Conservation (phyloP, 148 eudicot species). For the Arbutus unedo region DNA sequence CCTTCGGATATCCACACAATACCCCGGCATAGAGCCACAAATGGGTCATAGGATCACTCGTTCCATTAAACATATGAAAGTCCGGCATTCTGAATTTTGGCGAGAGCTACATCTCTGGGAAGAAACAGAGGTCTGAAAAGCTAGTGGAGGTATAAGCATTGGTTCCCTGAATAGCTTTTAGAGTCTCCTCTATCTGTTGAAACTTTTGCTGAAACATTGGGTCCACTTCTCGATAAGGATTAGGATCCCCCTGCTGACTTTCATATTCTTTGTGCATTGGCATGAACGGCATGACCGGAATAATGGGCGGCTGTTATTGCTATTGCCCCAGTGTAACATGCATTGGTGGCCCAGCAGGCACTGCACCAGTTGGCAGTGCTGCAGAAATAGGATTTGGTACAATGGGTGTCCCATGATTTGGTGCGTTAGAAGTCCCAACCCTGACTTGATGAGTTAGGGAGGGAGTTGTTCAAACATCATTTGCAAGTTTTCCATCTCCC, state of each 20-base stretch:
- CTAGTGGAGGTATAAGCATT: neutral
- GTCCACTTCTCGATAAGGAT: neutral
- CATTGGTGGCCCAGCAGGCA: too few species aligned
- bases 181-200: neutral
- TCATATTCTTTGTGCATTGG: neutral
- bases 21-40: neutral
- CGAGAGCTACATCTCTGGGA: neutral
- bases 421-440: neutral
- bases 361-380: neutral
- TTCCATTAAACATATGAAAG: neutral
- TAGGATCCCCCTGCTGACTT: neutral
- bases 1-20: neutral
- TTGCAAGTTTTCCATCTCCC: neutral
- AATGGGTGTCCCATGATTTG: neutral
- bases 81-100: neutral
- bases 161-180: neutral
- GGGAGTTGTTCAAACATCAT: neutral
- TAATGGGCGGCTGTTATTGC: too few species aligned
- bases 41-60: neutral
- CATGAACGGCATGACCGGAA: neutral
- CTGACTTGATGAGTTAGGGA: neutral
- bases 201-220: fast-evolving
- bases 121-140: too few species aligned
- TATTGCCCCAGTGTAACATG: neutral
- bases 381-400: neutral